A percentile compares a stretch with the other conserved stretches of the same genome.
Conservation (phyloP, 306 rosid species). For the Alnus glutinosa region DNA sequence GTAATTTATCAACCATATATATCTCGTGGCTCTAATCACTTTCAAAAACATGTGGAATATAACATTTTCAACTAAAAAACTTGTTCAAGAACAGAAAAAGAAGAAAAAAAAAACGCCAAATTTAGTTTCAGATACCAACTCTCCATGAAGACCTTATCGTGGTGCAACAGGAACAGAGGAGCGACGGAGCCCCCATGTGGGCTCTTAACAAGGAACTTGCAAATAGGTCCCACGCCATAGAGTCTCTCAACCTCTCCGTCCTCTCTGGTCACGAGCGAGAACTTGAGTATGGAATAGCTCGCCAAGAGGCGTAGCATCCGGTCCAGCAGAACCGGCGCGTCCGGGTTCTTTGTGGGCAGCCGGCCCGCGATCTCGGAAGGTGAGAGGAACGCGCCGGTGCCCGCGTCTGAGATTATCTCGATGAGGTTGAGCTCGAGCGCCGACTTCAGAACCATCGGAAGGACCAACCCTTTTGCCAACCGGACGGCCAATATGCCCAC, state of each 20-base stretch:
- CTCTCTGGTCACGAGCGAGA: conserved; percentile 11
- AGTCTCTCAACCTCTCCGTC: conserved; percentile 16
- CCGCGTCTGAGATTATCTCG: conserved; percentile 32
- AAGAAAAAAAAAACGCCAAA: not conserved
- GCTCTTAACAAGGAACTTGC: conserved; percentile 22
- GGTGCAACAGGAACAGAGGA: conserved; percentile 25
- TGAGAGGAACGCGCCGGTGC: conserved; percentile 25
- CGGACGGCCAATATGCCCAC: conserved; percentile 25
- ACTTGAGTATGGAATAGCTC: conserved; percentile 27
- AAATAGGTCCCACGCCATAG: conserved; percentile 21
- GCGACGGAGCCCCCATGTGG: conserved; percentile 18
- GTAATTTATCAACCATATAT: not conserved
- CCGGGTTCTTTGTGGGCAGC: conserved; percentile 25
- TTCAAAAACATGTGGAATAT: not conserved
- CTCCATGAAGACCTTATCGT: conserved; percentile 24
- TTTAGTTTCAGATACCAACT: conserved; percentile 13
- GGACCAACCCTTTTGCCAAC: conserved; percentile 5
- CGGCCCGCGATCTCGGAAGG: conserved; percentile 25
- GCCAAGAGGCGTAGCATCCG: conserved; percentile 36
- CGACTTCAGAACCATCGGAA: conserved; percentile 29
- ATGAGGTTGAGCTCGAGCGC: conserved; percentile 35
- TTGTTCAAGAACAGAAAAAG: not conserved
- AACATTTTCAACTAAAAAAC: not conserved
- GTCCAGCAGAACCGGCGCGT: conserved; percentile 30
- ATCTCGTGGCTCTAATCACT: not conserved